Evolutionary conservation across 2,329 filamentous ascomycete species (phyloP).

Genomic region (Fusarium sp.): DNA sequence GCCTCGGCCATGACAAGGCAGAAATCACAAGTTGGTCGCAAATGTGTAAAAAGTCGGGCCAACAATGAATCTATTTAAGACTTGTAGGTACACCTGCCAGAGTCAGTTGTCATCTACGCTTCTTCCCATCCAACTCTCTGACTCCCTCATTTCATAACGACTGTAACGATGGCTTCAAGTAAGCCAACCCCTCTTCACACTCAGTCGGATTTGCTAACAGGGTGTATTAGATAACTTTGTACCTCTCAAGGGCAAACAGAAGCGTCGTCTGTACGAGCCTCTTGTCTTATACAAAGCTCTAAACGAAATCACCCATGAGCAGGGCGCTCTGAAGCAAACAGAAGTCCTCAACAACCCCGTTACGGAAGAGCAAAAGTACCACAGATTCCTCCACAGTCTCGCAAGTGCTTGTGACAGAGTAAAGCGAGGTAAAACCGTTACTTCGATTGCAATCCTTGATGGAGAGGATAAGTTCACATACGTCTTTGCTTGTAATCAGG

Average conservation of each 20-base stretch:
- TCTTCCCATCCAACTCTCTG: background rate
- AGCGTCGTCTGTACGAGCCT: constrained; percentile 48
- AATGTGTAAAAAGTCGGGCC: background rate
- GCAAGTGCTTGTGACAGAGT: constrained; percentile 49
- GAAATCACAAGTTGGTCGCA: background rate
- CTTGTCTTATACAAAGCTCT: constrained; percentile 46
- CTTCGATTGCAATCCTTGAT: constrained; percentile 48
- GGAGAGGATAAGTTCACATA: constrained; percentile 47
- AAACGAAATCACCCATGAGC: constrained; percentile 26
- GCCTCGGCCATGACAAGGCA: constrained; percentile 26
- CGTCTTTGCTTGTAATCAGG: constrained; percentile 49
- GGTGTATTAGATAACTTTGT: background rate
- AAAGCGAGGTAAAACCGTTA: constrained; percentile 48
- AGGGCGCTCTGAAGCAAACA: constrained; percentile 1
- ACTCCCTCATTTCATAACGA: no score
- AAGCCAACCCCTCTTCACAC: accelerated
- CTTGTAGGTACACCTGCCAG: background rate
- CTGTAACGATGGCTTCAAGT: constrained; percentile 16
- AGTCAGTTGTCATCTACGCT: background rate
- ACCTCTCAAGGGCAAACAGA: constrained; percentile 29
- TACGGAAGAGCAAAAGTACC: constrained; percentile 42
- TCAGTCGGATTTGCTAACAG: accelerated
- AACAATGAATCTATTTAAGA: background rate
- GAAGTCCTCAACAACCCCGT: background rate
- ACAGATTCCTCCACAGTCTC: constrained; percentile 49